phyloP scores from a whole-genome alignment of 225 moss, liverwort and hornwort genomes.

The Physcomitrium patens region DNA sequence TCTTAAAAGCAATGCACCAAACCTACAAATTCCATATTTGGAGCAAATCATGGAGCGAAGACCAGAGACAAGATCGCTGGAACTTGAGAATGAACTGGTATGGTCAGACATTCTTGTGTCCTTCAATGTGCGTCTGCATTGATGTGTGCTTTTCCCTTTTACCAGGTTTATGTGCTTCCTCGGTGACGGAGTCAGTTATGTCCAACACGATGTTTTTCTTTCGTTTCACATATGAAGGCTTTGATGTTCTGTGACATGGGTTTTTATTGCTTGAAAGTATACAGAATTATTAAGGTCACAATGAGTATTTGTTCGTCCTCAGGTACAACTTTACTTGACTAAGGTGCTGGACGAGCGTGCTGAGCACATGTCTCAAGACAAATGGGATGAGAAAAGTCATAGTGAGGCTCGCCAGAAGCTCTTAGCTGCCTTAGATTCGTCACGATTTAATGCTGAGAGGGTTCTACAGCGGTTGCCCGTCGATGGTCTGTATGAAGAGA shows the following conservation, averaged over 20 bases:
- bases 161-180: background rate
- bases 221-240: background rate
- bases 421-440: slow-evolving; percentile 73
- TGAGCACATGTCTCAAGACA: slow-evolving; percentile 67
- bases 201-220: background rate
- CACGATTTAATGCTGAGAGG: slow-evolving; percentile 80
- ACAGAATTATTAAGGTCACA: slow-evolving; percentile 10
- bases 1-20: slow-evolving; percentile 65
- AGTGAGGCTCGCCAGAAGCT: slow-evolving; percentile 83
- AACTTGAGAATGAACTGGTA: slow-evolving; percentile 91
- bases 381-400: slow-evolving; percentile 87
- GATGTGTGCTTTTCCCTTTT: slow-evolving; percentile 21
- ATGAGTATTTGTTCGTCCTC: slow-evolving; percentile 19
- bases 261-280: slow-evolving; percentile 18
- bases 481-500: slow-evolving; percentile 88
- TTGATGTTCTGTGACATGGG: slow-evolving; percentile 17
- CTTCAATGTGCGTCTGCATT: slow-evolving; percentile 4
- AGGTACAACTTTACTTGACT: slow-evolving; percentile 88
- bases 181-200: background rate
- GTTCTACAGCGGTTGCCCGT: slow-evolving; percentile 81
- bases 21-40: slow-evolving; percentile 74
- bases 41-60: slow-evolving; percentile 71
- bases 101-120: slow-evolving; percentile 20
- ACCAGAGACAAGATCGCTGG: slow-evolving; percentile 62
- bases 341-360: slow-evolving; percentile 84